A percentile compares a stretch with the other conserved stretches of the same genome.
These are phyloP conservation scores for Auriscalpium vulgare DNA, from an alignment of 768 basidiomycete genomes.

Conservation along the genomic window DNA sequence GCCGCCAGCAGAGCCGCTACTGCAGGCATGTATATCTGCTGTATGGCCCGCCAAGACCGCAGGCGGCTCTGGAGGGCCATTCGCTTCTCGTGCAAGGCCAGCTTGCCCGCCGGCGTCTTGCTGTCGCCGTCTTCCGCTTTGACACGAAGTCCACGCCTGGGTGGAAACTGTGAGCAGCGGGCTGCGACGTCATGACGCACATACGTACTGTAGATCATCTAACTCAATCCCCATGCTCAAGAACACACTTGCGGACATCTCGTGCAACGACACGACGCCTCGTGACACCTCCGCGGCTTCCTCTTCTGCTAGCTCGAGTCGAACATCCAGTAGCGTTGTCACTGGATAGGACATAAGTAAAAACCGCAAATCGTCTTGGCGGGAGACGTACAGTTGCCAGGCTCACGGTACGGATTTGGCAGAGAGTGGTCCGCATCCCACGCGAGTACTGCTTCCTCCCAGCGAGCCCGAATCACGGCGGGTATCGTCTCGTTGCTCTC, in stretches of 20 bases:
- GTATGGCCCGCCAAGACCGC: background rate
- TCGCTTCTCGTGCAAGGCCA: constrained; percentile 1
- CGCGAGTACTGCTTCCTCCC: background rate
- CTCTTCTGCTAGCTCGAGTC: background rate
- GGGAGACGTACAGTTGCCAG: background rate
- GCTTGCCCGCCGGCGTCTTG: background rate
- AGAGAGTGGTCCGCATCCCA: background rate
- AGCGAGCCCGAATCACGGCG: background rate
- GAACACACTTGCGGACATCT: background rate
- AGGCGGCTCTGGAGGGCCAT: constrained; percentile 1
- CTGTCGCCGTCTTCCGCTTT: background rate
- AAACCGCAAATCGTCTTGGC: no score
- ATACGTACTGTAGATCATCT: background rate
- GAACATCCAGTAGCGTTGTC: background rate
- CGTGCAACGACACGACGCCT: background rate
- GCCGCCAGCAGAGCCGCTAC: no score
- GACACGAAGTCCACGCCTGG: background rate
- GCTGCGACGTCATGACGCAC: background rate
- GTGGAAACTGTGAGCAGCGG: no score
- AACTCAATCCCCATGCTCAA: background rate
- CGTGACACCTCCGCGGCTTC: background rate
- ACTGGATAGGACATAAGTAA: background rate
- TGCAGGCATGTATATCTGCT: constrained; percentile 4
- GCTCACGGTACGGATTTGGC: background rate
- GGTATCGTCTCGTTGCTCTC: background rate